phyloP scores from a whole-genome alignment of 2,329 filamentous ascomycete species.

The Colletotrichum tanaceti region DNA sequence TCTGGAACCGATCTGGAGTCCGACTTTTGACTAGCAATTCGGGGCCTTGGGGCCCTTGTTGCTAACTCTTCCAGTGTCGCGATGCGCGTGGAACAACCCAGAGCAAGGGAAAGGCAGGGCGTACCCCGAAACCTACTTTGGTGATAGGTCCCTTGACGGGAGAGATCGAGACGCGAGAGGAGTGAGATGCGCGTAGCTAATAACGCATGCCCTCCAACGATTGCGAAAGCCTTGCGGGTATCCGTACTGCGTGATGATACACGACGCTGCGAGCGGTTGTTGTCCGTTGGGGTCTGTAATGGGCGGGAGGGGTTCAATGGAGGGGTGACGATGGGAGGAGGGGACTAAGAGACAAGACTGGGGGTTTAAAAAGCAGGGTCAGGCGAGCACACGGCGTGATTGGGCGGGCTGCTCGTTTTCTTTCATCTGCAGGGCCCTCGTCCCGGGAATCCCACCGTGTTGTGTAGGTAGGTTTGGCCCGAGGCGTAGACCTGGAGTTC shows the following conservation, averaged over 20 bases:
- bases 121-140: conserved; percentile 9
- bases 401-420: conserved; percentile 17
- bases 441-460: conserved; percentile 10
- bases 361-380: conserved; percentile 31
- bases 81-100: background rate
- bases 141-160: background rate
- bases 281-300: conserved; percentile 23
- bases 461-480: background rate
- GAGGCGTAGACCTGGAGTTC: background rate
- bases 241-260: background rate
- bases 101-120: conserved; percentile 1
- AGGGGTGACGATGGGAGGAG: conserved; percentile 28
- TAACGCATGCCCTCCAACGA: background rate
- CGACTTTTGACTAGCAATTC: conserved; percentile 15
- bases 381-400: conserved; percentile 31
- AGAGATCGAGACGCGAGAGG: conserved; percentile 7
- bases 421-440: conserved; percentile 35
- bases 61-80: background rate
- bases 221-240: background rate
- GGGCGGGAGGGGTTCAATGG: conserved; percentile 27
- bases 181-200: conserved; percentile 1
- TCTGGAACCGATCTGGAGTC: conserved; percentile 35
- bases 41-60: conserved; percentile 7
- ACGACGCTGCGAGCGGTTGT: background rate
- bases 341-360: conserved; percentile 23